These are phyloP conservation scores for Lithospermum erythrorhizon DNA, from an alignment of 257 asterid genomes.

Conservation along the genomic window DNA sequence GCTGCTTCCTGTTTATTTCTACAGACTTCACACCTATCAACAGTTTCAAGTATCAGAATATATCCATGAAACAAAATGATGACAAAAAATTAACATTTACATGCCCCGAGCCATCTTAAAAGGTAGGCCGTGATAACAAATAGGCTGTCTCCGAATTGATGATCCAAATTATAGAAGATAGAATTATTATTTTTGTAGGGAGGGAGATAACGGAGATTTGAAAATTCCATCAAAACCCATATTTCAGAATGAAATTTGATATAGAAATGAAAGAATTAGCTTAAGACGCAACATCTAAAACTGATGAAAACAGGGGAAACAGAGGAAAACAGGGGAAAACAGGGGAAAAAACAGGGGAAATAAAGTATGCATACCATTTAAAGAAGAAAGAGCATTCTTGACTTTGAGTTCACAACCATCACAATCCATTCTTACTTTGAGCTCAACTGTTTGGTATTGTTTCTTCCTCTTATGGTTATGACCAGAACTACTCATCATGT, in stretches of 20 bases:
- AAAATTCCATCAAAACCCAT: not conserved
- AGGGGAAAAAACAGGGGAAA: too few relatives aligned
- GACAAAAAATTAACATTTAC: too few relatives aligned
- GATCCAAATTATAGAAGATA: too few relatives aligned
- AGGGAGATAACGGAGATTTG: too few relatives aligned
- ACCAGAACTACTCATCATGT: conserved; percentile 36
- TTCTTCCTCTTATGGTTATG: conserved; percentile 53
- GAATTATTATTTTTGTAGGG: too few relatives aligned
- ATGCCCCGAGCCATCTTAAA: too few relatives aligned
- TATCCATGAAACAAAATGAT: not conserved
- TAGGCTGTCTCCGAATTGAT: too few relatives aligned
- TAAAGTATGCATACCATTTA: conserved; percentile 36
- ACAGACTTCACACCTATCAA: conserved; percentile 61
- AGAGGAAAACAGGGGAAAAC: too few relatives aligned
- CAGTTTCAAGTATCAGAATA: not conserved
- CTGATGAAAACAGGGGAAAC: not conserved
- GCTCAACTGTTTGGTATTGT: conserved; percentile 58
- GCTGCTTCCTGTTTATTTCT: conserved; percentile 71
- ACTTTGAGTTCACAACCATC: conserved; percentile 89
- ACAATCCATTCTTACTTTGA: conserved; percentile 90
- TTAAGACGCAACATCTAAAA: not conserved
- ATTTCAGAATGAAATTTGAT: not conserved
- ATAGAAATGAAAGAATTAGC: not conserved
- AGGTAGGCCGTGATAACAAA: too few relatives aligned
- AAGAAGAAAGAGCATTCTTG: conserved; percentile 63